phyloP scores from a whole-genome alignment of 2,329 filamentous ascomycete genomes.

The Pseudogymnoascus sp. region DNA sequence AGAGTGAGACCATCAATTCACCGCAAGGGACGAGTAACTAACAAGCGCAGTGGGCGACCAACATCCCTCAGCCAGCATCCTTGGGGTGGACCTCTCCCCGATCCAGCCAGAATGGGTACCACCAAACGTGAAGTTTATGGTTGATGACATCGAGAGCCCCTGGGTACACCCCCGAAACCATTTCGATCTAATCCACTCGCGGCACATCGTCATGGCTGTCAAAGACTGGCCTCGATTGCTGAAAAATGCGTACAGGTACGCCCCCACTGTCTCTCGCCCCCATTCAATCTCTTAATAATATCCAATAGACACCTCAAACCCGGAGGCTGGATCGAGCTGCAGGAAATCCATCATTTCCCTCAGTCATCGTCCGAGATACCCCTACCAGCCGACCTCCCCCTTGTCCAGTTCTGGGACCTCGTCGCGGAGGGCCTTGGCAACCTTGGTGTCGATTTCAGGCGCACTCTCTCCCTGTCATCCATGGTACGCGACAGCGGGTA shows the following conservation, averaged over 20 bases:
- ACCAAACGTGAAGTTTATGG: conserved; percentile 46
- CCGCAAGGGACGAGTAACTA: background rate
- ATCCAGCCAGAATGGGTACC: conserved; percentile 39
- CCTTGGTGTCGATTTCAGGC: conserved; percentile 40
- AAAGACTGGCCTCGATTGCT: conserved; percentile 46
- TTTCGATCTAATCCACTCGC: conserved; percentile 54
- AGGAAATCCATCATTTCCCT: conserved; percentile 45
- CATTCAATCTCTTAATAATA: conserved; percentile 11
- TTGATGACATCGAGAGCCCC: conserved; percentile 49
- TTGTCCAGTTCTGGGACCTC: conserved; percentile 39
- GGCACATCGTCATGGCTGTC: conserved; percentile 48
- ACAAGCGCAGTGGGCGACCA: conserved; percentile 14
- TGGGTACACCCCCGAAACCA: conserved; percentile 47
- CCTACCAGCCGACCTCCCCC: conserved; percentile 33
- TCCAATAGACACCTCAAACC: conserved; percentile 40
- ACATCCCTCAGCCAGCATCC: conserved; percentile 19
- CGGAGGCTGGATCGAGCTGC: conserved; percentile 47
- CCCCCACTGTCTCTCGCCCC: background rate
- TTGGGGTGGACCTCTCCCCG: conserved; percentile 32
- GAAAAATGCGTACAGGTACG: conserved; percentile 38
- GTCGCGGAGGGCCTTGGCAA: conserved; percentile 36
- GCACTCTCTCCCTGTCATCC: conserved; percentile 34
- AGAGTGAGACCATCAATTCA: conserved; percentile 28
- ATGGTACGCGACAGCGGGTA: conserved; percentile 45
- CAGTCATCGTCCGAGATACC: conserved; percentile 33